These are phyloP conservation scores for Scutellaria baicalensis DNA, from an alignment of 257 asterid genomes.

Conservation along the genomic window DNA sequence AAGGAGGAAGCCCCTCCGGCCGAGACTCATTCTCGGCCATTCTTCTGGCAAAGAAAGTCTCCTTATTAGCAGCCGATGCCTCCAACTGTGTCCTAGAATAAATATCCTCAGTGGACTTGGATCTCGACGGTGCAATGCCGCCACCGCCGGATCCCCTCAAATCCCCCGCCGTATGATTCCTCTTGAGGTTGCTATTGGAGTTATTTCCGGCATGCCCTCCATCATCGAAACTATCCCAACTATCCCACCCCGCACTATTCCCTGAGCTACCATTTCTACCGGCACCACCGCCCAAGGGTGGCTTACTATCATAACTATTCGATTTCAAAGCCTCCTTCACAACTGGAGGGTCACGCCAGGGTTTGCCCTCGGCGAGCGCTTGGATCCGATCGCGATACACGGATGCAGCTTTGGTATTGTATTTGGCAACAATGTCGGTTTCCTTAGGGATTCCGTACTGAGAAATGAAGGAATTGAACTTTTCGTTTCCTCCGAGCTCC, in stretches of 20 bases:
- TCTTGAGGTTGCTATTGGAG: constrained; percentile 40
- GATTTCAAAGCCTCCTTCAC: constrained; percentile 46
- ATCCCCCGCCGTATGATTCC: constrained; percentile 77
- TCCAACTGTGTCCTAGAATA: constrained; percentile 54
- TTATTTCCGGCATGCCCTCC: constrained; percentile 29
- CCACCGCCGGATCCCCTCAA: constrained; percentile 53
- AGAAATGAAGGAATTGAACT: constrained; percentile 44
- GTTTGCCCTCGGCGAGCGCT: constrained; percentile 81
- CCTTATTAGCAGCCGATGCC: constrained; percentile 84
- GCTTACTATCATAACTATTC: constrained; percentile 28
- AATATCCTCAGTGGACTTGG: constrained; percentile 63
- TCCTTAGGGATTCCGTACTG: constrained; percentile 69
- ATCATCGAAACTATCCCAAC: constrained; percentile 72
- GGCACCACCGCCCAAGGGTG: constrained; percentile 50
- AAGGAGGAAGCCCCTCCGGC: constrained; percentile 85
- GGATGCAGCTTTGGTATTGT: constrained; percentile 71
- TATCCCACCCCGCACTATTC: constrained; percentile 74
- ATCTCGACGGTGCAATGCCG: constrained; percentile 52
- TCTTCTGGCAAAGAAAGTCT: constrained; percentile 54
- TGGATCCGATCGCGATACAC: constrained; percentile 79
- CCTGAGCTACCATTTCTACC: constrained; percentile 23
- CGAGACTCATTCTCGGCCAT: constrained; percentile 62
- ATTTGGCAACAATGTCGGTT: constrained; percentile 73
- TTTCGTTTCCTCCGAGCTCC: constrained; percentile 86
- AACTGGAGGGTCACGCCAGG: constrained; percentile 86